Evolutionary conservation across 768 basidiomycete genomes (phyloP).

Genomic region (Pleurotus eryngii): DNA sequence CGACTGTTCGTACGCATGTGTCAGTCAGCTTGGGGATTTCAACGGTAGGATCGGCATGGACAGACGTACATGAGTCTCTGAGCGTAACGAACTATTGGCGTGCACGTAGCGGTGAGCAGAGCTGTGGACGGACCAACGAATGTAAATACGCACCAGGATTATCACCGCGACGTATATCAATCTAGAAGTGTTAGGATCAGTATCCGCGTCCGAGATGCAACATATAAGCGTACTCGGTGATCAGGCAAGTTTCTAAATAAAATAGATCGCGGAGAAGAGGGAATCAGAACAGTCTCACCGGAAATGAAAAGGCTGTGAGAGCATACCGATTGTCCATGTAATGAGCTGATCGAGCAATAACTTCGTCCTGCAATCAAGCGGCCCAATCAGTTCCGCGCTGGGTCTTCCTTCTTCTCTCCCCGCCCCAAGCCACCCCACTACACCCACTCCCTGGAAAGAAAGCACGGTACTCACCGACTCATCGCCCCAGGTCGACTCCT

Average conservation of each 20-base stretch:
- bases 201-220: neutral
- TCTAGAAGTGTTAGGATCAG: neutral
- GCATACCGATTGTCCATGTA: slow-evolving; percentile 2
- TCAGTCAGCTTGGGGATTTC: neutral
- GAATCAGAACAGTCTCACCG: no score
- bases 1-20: neutral
- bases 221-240: neutral
- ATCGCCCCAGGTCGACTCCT: neutral
- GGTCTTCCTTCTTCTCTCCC: no score
- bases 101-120: neutral
- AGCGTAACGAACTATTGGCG: neutral
- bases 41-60: neutral
- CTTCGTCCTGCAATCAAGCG: neutral
- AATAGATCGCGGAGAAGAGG: no score
- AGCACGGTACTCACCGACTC: neutral
- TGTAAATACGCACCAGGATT: neutral
- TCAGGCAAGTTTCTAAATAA: slow-evolving; percentile 1
- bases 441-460: neutral
- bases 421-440: no score
- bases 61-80: neutral
- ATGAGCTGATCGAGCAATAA: slow-evolving; percentile 2
- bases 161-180: neutral
- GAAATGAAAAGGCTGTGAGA: neutral
- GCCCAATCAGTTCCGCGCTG: no score
- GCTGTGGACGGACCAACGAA: neutral